Base-by-base conservation (phyloP, 148 eudicot genomes). In the Cornus florida region DNA sequence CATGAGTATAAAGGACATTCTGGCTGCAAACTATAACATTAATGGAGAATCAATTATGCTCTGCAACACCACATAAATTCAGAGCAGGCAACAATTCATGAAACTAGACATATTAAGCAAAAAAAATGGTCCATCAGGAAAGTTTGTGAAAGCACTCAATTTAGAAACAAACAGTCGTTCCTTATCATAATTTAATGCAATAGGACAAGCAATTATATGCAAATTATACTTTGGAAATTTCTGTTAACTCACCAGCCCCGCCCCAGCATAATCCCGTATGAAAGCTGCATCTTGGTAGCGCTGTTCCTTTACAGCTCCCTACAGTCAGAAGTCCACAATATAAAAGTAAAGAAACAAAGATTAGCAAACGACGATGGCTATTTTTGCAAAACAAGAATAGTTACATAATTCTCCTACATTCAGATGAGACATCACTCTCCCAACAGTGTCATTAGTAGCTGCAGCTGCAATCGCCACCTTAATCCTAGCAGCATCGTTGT, bases 401-500 rank as follows among this genome's bases (percentile, higher is more conserved):
- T 46, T 28, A 73, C 32, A 50, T 19, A 66, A 71, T 76, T 64
- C 32, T 24, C 84, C 67, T 83, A 94, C 99, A 86, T 89, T 88
- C 65, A 94, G 86, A 83, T 84, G 83, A 74, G 94, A 92, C 83
- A 97, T 89, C 91, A 92, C 98, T 82, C 87, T 83, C 82, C 98
- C 95, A 89, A 97, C 97, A 77, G 87, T 83, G 78, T 97, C 99
- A 78, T 88, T 94, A 38, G 89, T 88, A 60, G 93, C 86, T 77
- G 95, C 90, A 88, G 99, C 98, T 77, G 97, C 97, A 79, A 97
- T 89, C 70, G 97, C 97, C 70, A 97, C 98, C 83, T 94, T 97
- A 46, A 97, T 88, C 85, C 89, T 91, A 33, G 98, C 93, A 75
- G 99, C 99, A 79, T 91, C 99, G 82, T 86, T 88, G 80, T 89